Evolutionary conservation across 805 yeast genomes (phyloP), one percentile per base, ranked within the genome.

Genomic region (Starmerella riodocensis): DNA sequence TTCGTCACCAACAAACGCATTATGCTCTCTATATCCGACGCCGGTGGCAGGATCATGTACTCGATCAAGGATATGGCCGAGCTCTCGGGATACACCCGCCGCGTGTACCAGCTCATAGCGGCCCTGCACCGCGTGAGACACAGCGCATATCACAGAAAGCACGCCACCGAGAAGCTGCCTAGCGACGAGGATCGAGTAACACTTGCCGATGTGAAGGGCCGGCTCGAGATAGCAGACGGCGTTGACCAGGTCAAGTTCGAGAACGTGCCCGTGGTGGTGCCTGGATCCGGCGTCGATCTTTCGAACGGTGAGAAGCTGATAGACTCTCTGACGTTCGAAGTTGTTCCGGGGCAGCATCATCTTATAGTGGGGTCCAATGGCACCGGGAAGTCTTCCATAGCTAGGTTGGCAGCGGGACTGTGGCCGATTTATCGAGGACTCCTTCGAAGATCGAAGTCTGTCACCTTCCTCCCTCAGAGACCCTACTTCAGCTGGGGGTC

Each of bases 21-120:
- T 47, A 78, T 86, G 81, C 69, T 86, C 48, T 78, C 91, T 3
- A 68, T 86, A 56, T 94, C 95, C 4, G 97, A 86, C 62, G 94
- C 97, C 0, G 96, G 96, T 4, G 79, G 93, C 12, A 69, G 95
- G 49, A 69, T 86, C 61, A 85, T 86, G 94, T 84, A 83, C 59
- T 84, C 96, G 2, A 80, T 85, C 49, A 86, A 86, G 57, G 95
- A 85, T 59, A 70, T 86, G 18, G 79, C 91, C n/a, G 86, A 78
- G 57, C 68, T 86, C 39, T 81, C 94, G 1, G 95, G 96, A 11
- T 79, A 81, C 55, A 83, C 95, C 0, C 88, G 83, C 51, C 64
- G 95, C 48, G 79, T 86, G 4, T 86, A 82, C 61, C 71, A 73
- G 16, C 64, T 86, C 37, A 63, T 86, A 39, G 67, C 79, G n/a